phyloP scores from a whole-genome alignment of 1,139 yeast genomes.

The Suhomyces ambrosiae region DNA sequence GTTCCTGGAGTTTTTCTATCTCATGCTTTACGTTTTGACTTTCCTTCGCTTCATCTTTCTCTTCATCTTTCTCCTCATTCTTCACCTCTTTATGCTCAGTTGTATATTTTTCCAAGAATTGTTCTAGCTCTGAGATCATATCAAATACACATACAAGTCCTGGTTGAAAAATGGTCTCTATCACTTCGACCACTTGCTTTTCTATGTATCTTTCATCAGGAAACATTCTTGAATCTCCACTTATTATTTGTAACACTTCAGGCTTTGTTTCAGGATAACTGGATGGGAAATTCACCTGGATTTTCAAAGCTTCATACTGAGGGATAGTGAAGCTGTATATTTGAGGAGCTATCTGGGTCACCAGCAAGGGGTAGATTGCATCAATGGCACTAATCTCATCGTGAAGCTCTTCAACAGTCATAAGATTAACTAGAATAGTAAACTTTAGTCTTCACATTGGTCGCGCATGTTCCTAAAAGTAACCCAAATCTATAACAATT shows the following conservation, averaged over 20 bases:
- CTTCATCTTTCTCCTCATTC: conserved; percentile 14
- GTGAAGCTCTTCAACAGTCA: conserved; percentile 58
- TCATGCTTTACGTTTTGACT: too few relatives aligned
- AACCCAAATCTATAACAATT: too few relatives aligned
- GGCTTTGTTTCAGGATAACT: conserved; percentile 71
- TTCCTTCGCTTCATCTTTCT: conserved; percentile 1
- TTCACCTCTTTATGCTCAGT: conserved; percentile 7
- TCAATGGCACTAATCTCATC: conserved; percentile 84
- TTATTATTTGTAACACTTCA: conserved; percentile 52
- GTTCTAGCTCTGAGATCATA: conserved; percentile 65
- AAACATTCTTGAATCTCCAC: conserved; percentile 33
- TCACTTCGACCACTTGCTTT: conserved; percentile 46
- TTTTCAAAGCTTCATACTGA: conserved; percentile 54
- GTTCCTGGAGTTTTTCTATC: too few relatives aligned
- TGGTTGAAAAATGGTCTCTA: conserved; percentile 49
- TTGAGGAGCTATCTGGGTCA: conserved; percentile 33
- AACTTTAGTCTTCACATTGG: too few relatives aligned
- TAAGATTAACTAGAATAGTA: too few relatives aligned
- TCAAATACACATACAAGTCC: conserved; percentile 85
- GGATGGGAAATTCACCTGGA: conserved; percentile 70
- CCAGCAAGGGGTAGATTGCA: conserved; percentile 79
- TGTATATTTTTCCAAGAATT: conserved; percentile 43
- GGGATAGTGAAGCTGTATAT: conserved; percentile 63
- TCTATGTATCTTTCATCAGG: conserved; percentile 49
- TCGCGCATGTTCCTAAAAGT: too few relatives aligned